Base-by-base conservation (phyloP, 208 protist genomes). In the Leishmania major region DNA sequence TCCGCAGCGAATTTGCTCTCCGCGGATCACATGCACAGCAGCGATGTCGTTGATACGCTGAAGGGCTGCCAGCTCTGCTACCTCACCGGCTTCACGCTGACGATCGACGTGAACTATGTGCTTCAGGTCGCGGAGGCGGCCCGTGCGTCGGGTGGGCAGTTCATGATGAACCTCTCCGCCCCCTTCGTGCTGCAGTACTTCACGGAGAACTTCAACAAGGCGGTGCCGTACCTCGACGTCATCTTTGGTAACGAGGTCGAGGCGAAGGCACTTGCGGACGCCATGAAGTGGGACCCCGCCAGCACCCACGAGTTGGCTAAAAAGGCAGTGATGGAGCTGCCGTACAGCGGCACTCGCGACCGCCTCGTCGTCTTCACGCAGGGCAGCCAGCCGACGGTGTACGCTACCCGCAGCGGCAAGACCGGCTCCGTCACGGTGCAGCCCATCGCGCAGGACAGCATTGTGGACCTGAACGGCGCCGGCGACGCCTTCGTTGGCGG, bases 401-500 rank as follows among this genome's bases (percentile, higher is more conserved):
- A 97, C 70, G 95, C 87, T 47, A 89, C 85, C 31, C 90, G 88
- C 69, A 89, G 85, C 51, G 85, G 81, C 47, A 71, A 71, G 74
- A 47, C 83, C 17, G 86, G 87, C 31, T 78, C 80, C 40, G 91
- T 96, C 51, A 75, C 80, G 11, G 97, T 99, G 77, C 60, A 82
- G 31, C 70, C 85, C 5, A 89, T 99, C 51, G 76, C 85, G 19
- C 49, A 71, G 17, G 94, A 99, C 35, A 89, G 97, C 57, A 99
- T 99, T 51, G 93, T 99, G 15, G 99, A 99, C 88, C 95, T 97
- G 64, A 99, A 99, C 86, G 99, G 96, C 75, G 99, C 99, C 47
- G 99, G 99, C 75, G 99, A 99, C 85, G 90, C 97, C 31, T 99
- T 99, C 82, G 98, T 99, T 25, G 99, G 99, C 78, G 99, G 99